These are phyloP conservation scores for Amanita exitialis DNA, from an alignment of 768 basidiomycete species.

Conservation along the genomic window DNA sequence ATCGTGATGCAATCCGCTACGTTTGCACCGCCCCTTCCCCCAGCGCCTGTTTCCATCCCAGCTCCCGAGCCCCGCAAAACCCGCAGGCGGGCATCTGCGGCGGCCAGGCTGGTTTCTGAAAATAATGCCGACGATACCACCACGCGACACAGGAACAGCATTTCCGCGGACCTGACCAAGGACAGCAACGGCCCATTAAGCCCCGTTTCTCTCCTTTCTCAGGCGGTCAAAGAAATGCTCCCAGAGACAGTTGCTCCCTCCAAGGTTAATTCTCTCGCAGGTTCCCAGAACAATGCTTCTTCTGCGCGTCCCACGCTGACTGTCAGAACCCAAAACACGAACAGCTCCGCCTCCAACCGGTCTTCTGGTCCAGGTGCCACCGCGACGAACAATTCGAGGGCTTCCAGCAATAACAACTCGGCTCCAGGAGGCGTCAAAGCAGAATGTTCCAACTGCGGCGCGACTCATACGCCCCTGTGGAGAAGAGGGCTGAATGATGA, in stretches of 20 bases:
- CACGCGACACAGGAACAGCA: slow-evolving; percentile 3
- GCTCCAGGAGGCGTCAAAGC: slow-evolving; percentile 59
- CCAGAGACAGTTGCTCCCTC: slow-evolving; percentile 50
- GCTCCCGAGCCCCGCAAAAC: slow-evolving; percentile 1
- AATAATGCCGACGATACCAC: slow-evolving; percentile 21
- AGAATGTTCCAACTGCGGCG: slow-evolving; percentile 83
- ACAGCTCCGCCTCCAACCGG: slow-evolving; percentile 27
- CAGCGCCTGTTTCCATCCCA: not conserved
- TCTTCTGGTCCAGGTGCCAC: slow-evolving; percentile 59
- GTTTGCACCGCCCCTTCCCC: not conserved
- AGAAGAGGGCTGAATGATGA: slow-evolving; percentile 80
- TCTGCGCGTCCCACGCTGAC: slow-evolving; percentile 48
- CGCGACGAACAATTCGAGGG: slow-evolving; percentile 39
- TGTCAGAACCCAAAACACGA: slow-evolving; percentile 41
- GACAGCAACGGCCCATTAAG: slow-evolving; percentile 7
- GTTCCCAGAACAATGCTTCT: slow-evolving; percentile 29
- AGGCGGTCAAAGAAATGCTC: slow-evolving; percentile 28
- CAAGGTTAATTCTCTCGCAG: slow-evolving; percentile 42
- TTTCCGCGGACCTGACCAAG: not conserved
- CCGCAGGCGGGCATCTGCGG: slow-evolving; percentile 5
- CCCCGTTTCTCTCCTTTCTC: slow-evolving; percentile 25
- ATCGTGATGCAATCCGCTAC: slow-evolving; percentile 10
- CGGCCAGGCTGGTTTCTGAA: slow-evolving; percentile 20
- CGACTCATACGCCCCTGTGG: slow-evolving; percentile 85
- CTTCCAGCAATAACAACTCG: slow-evolving; percentile 19